Conservation (phyloP, 345 rosid genomes). For the Isatis tinctoria region DNA sequence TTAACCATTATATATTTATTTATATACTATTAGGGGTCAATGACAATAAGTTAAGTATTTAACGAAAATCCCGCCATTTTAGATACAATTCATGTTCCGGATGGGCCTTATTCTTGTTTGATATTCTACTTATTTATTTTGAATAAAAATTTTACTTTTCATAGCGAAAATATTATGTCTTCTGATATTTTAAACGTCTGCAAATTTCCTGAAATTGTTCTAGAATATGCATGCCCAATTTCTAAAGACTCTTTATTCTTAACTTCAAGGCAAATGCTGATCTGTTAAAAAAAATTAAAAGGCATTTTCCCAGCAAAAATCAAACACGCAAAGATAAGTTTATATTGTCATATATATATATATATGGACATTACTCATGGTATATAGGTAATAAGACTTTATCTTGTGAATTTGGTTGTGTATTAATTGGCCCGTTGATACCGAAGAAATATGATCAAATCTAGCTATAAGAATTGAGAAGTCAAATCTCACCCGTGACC, state of each 20-base stretch:
- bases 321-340: background rate
- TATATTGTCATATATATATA: background rate
- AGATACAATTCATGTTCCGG: background rate
- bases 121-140: background rate
- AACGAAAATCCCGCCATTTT: background rate
- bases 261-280: background rate
- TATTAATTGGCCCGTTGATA: constrained; percentile 8
- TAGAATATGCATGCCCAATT: background rate
- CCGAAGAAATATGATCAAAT: constrained; percentile 12
- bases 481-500: constrained; percentile 25
- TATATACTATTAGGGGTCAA: background rate
- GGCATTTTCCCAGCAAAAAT: background rate
- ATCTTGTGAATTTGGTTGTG: constrained; percentile 17
- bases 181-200: background rate
- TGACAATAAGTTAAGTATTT: background rate
- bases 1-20: background rate
- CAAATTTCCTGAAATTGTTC: background rate
- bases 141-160: too few relatives aligned
- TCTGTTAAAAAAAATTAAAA: background rate
- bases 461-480: constrained; percentile 15
- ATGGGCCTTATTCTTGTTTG: background rate
- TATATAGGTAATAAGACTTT: background rate
- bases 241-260: background rate
- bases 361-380: background rate
- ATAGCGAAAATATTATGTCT: background rate